Evolutionary conservation across 768 basidiomycete species (phyloP).

Genomic region (Grammothele lineata): DNA sequence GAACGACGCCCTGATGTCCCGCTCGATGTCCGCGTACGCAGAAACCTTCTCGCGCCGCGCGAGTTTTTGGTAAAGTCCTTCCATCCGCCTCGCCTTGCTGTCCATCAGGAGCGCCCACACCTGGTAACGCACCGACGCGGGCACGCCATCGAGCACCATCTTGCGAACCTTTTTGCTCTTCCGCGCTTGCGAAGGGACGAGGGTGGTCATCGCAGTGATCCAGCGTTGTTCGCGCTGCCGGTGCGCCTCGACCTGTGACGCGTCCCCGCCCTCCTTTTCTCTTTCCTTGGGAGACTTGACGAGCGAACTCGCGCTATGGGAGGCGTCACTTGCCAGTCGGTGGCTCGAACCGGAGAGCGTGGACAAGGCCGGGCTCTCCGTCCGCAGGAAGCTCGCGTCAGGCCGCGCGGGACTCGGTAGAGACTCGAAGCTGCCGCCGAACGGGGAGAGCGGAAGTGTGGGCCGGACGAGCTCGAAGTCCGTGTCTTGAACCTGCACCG

Average conservation of each 20-base stretch:
- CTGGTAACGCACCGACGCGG: conserved; percentile 76
- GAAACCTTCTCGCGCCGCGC: conserved; percentile 50
- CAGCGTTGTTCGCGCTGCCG: conserved; percentile 74
- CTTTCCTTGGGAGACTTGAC: conserved; percentile 4
- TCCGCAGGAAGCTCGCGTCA: conserved; percentile 19
- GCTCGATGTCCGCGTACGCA: conserved; percentile 50
- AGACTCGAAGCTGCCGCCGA: conserved; percentile 16
- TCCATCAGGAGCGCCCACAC: conserved; percentile 83
- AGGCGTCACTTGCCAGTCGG: conserved; percentile 1
- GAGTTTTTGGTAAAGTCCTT: conserved; percentile 64
- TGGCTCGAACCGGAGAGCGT: conserved; percentile 19
- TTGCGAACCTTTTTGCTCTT: conserved; percentile 80
- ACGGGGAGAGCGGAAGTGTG: conserved; percentile 32
- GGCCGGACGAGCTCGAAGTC: conserved; percentile 79
- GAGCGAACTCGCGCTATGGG: conserved; percentile 1
- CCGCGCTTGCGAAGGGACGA: conserved; percentile 56
- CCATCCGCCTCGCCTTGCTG: conserved; percentile 64
- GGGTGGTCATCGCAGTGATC: conserved; percentile 58
- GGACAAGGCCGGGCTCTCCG: conserved; percentile 29
- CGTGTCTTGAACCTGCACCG: conserved; percentile 73
- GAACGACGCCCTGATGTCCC: conserved; percentile 53
- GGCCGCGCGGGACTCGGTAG: conserved; percentile 18
- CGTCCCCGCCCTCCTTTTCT: not conserved
- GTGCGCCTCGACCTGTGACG: conserved; percentile 45
- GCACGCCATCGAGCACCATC: conserved; percentile 70